These are phyloP conservation scores for Penicillium nordicum DNA, from an alignment of 2,329 filamentous ascomycete genomes.

Conservation along the genomic window DNA sequence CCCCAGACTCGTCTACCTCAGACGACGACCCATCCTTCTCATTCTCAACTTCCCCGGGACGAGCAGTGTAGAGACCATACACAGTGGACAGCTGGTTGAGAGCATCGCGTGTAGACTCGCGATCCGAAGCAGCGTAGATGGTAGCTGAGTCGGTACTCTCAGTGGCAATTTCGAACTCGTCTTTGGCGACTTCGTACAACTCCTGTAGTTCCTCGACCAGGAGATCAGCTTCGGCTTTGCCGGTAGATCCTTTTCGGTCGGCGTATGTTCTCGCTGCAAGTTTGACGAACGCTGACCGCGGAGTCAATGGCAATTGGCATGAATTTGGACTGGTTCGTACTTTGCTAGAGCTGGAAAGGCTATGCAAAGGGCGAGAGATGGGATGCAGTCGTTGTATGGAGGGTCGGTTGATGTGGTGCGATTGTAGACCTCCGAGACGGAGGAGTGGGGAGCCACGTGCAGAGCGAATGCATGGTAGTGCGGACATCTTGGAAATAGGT, in stretches of 20 bases:
- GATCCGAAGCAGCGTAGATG: conserved; percentile 47
- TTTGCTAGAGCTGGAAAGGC: not conserved
- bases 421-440: not conserved
- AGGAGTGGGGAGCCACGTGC: not conserved
- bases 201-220: conserved; percentile 40
- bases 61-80: conserved; percentile 35
- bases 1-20: conserved; percentile 3
- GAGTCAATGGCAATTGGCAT: not conserved
- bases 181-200: conserved; percentile 43
- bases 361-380: not conserved
- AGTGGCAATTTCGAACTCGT: conserved; percentile 50
- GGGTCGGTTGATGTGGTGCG: not conserved
- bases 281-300: not conserved
- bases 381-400: not conserved
- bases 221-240: conserved; percentile 30
- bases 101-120: conserved; percentile 46
- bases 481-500: not conserved
- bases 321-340: not conserved
- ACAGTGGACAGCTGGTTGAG: conserved; percentile 38
- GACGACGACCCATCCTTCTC: not conserved
- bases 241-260: conserved; percentile 12
- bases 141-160: conserved; percentile 46
- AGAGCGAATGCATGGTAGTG: not conserved
- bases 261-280: not conserved
- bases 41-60: conserved; percentile 13